Evolutionary conservation across 805 yeast species (phyloP).

Genomic region (Yarrowia divulgata): DNA sequence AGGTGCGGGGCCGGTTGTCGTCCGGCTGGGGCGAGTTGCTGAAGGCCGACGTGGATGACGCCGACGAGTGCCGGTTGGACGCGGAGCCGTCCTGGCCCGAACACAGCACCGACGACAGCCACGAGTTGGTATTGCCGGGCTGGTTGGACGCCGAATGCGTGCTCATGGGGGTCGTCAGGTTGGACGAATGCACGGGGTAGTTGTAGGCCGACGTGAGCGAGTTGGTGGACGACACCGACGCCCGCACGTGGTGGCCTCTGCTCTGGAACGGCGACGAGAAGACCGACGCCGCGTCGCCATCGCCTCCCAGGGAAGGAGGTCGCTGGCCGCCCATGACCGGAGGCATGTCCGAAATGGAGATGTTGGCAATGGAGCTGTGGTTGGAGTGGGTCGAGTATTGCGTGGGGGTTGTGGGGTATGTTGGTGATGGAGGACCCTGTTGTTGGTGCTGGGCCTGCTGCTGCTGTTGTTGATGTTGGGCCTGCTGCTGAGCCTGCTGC

Average conservation of each 20-base stretch:
- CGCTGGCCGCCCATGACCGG: slow-evolving; percentile 30
- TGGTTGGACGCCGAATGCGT: slow-evolving; percentile 34
- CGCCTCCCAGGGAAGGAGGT: slow-evolving; percentile 26
- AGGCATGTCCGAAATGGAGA: slow-evolving; percentile 34
- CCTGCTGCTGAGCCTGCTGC: slow-evolving; percentile 39
- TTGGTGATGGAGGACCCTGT: slow-evolving; percentile 22
- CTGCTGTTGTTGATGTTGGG: slow-evolving; percentile 30
- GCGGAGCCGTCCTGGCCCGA: slow-evolving; percentile 28
- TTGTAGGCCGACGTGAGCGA: slow-evolving; percentile 28
- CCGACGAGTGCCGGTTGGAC: slow-evolving; percentile 31
- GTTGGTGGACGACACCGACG: slow-evolving; percentile 37
- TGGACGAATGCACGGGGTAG: slow-evolving; percentile 38
- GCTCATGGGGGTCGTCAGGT: slow-evolving; percentile 35
- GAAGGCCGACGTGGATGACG: slow-evolving; percentile 29
- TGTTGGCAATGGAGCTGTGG: slow-evolving; percentile 31
- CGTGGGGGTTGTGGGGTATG: slow-evolving; percentile 37
- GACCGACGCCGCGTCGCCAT: slow-evolving; percentile 21
- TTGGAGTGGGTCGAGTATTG: slow-evolving; percentile 37
- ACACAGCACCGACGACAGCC: slow-evolving; percentile 46
- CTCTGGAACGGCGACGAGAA: slow-evolving; percentile 31
- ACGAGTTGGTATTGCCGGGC: slow-evolving; percentile 43
- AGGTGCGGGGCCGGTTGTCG: slow-evolving; percentile 47
- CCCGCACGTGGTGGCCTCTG: slow-evolving; percentile 28
- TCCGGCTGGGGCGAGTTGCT: slow-evolving; percentile 39
- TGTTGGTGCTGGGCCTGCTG: slow-evolving; percentile 38